These are phyloP conservation scores for Suillus alpinus DNA, from an alignment of 768 basidiomycete species.

Conservation along the genomic window DNA sequence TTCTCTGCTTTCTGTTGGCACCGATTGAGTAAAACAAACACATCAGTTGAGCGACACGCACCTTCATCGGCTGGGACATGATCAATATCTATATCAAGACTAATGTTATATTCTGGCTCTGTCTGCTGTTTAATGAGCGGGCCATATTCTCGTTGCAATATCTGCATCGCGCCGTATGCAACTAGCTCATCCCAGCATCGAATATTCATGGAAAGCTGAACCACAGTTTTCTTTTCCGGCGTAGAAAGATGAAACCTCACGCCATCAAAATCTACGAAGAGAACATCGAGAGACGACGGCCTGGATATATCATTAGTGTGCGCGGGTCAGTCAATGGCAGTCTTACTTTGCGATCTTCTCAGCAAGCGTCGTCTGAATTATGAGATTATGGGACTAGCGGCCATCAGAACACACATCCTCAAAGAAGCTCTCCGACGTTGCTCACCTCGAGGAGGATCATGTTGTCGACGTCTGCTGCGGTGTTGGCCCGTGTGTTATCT, in stretches of 20 bases:
- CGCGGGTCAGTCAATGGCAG: slow-evolving; percentile 6
- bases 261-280: slow-evolving; percentile 97
- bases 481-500: slow-evolving; percentile 3
- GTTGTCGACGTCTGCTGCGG: slow-evolving; percentile 4
- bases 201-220: slow-evolving; percentile 94
- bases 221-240: slow-evolving; percentile 74
- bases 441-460: slow-evolving; percentile 88
- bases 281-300: slow-evolving; percentile 87
- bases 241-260: slow-evolving; percentile 94
- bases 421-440: neutral
- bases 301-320: slow-evolving; percentile 41
- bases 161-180: slow-evolving; percentile 77
- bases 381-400: slow-evolving; percentile 81
- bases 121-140: slow-evolving; percentile 59
- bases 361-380: slow-evolving; percentile 84
- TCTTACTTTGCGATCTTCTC: slow-evolving; percentile 86
- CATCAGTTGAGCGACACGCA: slow-evolving; percentile 33
- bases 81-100: slow-evolving; percentile 83
- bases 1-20: slow-evolving; percentile 65
- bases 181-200: slow-evolving; percentile 96
- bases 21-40: slow-evolving; percentile 9
- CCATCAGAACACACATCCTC: neutral
- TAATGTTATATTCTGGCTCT: slow-evolving; percentile 89
- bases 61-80: slow-evolving; percentile 79
- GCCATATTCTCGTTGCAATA: slow-evolving; percentile 84